phyloP scores from a whole-genome alignment of 129 eudicot genomes.

The Escallonia herrerae region DNA sequence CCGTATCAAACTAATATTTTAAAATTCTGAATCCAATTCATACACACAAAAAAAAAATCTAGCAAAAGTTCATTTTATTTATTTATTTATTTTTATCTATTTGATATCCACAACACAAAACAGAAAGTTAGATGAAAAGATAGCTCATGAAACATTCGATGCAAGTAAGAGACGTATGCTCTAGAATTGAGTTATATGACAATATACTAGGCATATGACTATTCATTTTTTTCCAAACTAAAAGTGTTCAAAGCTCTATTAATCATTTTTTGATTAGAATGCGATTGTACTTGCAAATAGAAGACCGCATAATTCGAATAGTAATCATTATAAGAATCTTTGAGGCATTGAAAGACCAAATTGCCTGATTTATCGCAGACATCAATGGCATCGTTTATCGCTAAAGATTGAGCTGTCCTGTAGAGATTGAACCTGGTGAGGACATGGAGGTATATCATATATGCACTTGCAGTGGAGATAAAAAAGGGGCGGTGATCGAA shows the following conservation, averaged over 20 bases:
- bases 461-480: too few relatives aligned
- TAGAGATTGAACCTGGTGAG: constrained; percentile 79
- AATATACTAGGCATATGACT: constrained; percentile 87
- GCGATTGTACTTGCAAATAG: constrained; percentile 69
- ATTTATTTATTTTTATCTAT: too few relatives aligned
- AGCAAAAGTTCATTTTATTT: too few relatives aligned
- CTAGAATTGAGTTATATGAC: constrained; percentile 69
- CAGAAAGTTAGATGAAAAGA: too few relatives aligned
- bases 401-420: constrained; percentile 57
- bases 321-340: constrained; percentile 40
- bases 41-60: too few relatives aligned
- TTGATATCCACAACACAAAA: too few relatives aligned
- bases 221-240: constrained; percentile 36
- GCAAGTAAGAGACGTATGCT: too few relatives aligned
- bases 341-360: constrained; percentile 43
- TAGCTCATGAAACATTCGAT: too few relatives aligned
- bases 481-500: too few relatives aligned
- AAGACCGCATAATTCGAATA: constrained; percentile 70
- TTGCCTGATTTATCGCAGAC: constrained; percentile 21
- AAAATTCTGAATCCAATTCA: too few relatives aligned
- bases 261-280: constrained; percentile 51
- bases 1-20: too few relatives aligned
- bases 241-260: constrained; percentile 58
- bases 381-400: constrained; percentile 39
- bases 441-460: constrained; percentile 63